phyloP scores from a whole-genome alignment of 1,284 basidiomycete genomes.

The Trametes hirsuta region DNA sequence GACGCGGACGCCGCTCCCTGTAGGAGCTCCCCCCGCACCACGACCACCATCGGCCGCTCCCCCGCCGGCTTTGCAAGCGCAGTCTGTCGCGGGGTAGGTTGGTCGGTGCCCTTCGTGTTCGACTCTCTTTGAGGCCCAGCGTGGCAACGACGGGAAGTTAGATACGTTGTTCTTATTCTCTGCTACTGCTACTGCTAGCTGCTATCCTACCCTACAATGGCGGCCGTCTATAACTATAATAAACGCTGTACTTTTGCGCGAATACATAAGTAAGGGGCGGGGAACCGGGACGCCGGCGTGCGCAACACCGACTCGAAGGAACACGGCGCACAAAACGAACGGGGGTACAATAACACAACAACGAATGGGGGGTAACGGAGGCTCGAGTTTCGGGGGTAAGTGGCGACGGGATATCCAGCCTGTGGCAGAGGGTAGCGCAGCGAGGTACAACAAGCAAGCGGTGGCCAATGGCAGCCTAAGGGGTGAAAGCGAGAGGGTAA shows the following conservation, averaged over 20 bases:
- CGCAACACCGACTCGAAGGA: not conserved
- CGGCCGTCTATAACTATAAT: conserved; percentile 20
- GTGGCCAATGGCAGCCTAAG: not conserved
- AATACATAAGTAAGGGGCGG: not conserved
- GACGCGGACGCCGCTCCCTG: conserved; percentile 66
- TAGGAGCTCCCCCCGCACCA: conserved; percentile 64
- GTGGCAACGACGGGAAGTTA: not conserved
- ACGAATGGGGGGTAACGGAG: not conserved
- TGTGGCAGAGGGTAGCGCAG: not conserved
- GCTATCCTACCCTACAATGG: conserved; percentile 19
- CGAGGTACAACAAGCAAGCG: not conserved
- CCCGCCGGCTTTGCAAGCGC: conserved; percentile 31
- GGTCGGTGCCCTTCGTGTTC: not conserved
- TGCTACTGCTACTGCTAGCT: not conserved
- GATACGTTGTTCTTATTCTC: not conserved
- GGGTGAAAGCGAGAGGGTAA: not conserved
- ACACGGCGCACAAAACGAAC: not conserved
- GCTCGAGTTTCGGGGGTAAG: not conserved
- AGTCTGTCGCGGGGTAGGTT: conserved; percentile 32
- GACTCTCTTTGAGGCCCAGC: not conserved
- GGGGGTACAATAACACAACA: not conserved
- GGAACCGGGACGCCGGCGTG: not conserved
- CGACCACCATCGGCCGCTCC: conserved; percentile 17
- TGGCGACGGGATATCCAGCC: not conserved
- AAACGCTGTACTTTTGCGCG: conserved; percentile 24